These are phyloP conservation scores for Coemansia sp. DNA, from an alignment of 192 early-diverging fungal species.

Conservation along the genomic window DNA sequence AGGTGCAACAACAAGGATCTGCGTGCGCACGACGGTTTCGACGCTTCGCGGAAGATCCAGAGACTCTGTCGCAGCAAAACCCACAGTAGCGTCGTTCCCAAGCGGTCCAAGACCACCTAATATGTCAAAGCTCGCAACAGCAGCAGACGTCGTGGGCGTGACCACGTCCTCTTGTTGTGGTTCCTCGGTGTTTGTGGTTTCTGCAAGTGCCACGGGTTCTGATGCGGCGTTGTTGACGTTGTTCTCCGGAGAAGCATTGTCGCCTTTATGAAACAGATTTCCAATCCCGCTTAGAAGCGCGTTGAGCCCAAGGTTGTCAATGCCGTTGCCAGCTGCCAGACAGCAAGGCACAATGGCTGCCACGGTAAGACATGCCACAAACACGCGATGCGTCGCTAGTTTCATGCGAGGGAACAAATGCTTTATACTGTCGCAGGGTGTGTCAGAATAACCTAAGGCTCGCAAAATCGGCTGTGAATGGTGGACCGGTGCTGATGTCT, in stretches of 20 bases:
- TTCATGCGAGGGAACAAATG: not conserved
- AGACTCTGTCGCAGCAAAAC: not conserved
- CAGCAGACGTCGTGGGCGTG: not conserved
- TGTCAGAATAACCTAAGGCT: too few species aligned
- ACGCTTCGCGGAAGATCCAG: constrained; percentile 1
- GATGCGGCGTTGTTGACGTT: not conserved
- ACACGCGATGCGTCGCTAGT: not conserved
- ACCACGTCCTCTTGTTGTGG: not conserved
- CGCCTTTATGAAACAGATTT: constrained; percentile 1
- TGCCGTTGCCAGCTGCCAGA: not conserved
- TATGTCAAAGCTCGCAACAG: not conserved
- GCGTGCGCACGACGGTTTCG: constrained; percentile 18
- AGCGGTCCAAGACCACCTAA: not conserved
- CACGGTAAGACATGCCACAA: not conserved
- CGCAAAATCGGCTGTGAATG: too few species aligned
- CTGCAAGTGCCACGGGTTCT: not conserved
- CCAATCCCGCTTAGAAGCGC: not conserved
- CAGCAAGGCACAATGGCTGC: not conserved
- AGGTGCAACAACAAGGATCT: constrained; percentile 20
- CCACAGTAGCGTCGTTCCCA: not conserved
- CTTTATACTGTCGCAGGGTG: too few species aligned
- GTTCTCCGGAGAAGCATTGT: not conserved
- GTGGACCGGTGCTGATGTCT: too few species aligned
- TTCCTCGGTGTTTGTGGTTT: not conserved
- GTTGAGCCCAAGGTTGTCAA: not conserved